Base-by-base conservation (phyloP, 257 asterid species). In the Verbascum thapsus region DNA sequence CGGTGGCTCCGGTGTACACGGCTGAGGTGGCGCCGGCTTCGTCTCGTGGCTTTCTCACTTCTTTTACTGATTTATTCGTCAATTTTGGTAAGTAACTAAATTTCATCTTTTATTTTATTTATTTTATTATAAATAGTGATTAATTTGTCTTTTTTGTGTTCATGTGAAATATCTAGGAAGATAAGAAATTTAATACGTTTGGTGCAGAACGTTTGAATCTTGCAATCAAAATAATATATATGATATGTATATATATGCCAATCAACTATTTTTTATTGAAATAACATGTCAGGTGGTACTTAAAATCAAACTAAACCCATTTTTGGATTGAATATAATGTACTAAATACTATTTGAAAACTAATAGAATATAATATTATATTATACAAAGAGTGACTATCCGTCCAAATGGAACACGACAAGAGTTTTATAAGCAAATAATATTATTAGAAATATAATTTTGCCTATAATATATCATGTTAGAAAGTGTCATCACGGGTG, bases 11-110 rank as follows among this genome's bases (percentile, higher is more conserved):
- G 10, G 92, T 87, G 22, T 87, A 87, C 74, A 81, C 96, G 11
- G 92, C 96, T 10, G 96, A 87, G 87, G 68, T 87, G 17, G 23
- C 96, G 50, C 96, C 94, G 73, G 90, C 90, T 7, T 77, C 96
- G 1, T 80, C 83, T 5, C 94, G 94, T 7, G 96, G 94, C 4
- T 87, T 87, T 58, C 94, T 87, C 64, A 75, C 90, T 48, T 87
- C 96, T 19, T 84, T 87, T 66, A 85, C 96, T 0, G 94, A 87
- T 61, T 90, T 87, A n/a, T 87, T 85, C 76, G 81, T 82, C 45
- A 87, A 87, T 68, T 53, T 68, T 40, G 94, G 90, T 85, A 70
- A 40, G 78, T 58, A 13, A 7, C 43, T 41, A 3, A 20, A 6
- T 53, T 10, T 13, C 41, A 0, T 3, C 2, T 30, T 16, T 10